Percentiles rank a stretch among this genome's conserved stretches.
phyloP scores from a whole-genome alignment of 2,329 filamentous ascomycete species.

The Rutstroemia sydowiana region DNA sequence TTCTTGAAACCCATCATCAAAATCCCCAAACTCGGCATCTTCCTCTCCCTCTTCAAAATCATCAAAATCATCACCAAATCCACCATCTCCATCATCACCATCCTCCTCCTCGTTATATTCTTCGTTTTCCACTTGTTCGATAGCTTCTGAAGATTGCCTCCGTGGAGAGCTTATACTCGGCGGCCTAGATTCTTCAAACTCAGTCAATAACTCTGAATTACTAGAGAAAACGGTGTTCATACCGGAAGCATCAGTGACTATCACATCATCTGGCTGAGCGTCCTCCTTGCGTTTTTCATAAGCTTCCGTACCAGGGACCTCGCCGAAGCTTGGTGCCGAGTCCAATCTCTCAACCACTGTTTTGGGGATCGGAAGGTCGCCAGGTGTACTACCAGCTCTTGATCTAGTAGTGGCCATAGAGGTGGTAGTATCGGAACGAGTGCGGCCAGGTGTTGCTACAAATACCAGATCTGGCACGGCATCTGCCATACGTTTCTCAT shows the following conservation, averaged over 20 bases:
- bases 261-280: conserved; percentile 53
- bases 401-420: conserved; percentile 17
- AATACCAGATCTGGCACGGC: conserved; percentile 55
- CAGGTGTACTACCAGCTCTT: conserved; percentile 26
- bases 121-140: conserved; percentile 38
- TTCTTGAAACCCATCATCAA: conserved; percentile 58
- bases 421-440: conserved; percentile 16
- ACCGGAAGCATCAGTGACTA: conserved; percentile 46
- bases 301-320: conserved; percentile 53
- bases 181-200: conserved; percentile 52
- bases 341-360: conserved; percentile 52
- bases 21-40: conserved; percentile 43
- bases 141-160: conserved; percentile 28
- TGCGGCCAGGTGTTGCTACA: conserved; percentile 19
- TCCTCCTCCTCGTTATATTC: conserved; percentile 54
- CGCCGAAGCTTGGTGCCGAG: conserved; percentile 49
- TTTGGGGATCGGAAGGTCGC: conserved; percentile 44
- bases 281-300: conserved; percentile 49
- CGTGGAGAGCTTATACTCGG: conserved; percentile 33
- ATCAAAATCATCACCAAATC: conserved; percentile 63
- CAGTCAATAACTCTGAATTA: conserved; percentile 49
- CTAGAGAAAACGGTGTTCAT: conserved; percentile 34
- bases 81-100: conserved; percentile 37
- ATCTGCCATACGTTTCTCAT: conserved; percentile 48
- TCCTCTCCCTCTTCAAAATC: conserved; percentile 54